Percentiles rank a stretch among this genome's conserved stretches.
Conservation (phyloP, 768 basidiomycete genomes). For the Naganishia randhawae region DNA sequence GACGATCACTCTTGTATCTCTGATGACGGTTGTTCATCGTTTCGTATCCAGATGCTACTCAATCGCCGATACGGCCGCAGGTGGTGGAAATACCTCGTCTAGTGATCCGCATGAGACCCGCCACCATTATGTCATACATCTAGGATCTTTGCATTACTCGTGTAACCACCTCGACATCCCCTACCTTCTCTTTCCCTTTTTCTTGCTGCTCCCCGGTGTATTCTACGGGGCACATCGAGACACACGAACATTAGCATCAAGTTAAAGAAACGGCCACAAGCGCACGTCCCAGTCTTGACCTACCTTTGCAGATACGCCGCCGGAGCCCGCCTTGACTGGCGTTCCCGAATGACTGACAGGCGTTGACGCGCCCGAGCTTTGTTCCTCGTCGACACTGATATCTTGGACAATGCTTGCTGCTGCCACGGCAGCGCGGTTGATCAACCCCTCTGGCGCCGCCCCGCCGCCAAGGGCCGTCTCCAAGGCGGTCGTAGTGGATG, state of each 20-base stretch:
- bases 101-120: too few species aligned
- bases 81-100: too few species aligned
- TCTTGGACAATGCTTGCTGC: not conserved
- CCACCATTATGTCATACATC: not conserved
- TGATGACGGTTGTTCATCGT: too few species aligned
- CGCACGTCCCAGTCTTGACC: slow-evolving; percentile 23
- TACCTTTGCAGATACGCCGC: not conserved
- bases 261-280: slow-evolving; percentile 22
- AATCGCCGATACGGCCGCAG: too few species aligned
- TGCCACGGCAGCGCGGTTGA: not conserved
- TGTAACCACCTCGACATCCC: not conserved
- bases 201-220: slow-evolving; percentile 38
- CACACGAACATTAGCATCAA: not conserved
- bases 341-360: not conserved
- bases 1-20: too few species aligned
- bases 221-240: not conserved
- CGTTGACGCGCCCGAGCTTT: slow-evolving; percentile 4
- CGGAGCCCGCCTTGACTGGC: slow-evolving; percentile 4
- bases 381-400: not conserved
- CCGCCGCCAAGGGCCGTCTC: slow-evolving; percentile 22
- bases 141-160: too few species aligned
- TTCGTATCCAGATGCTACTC: too few species aligned
- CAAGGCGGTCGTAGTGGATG: slow-evolving; percentile 15
- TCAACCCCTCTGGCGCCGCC: not conserved
- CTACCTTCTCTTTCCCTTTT: slow-evolving; percentile 43